Conservation (phyloP, 176 grass and related monocot species). For the Neostapfia colusana region DNA sequence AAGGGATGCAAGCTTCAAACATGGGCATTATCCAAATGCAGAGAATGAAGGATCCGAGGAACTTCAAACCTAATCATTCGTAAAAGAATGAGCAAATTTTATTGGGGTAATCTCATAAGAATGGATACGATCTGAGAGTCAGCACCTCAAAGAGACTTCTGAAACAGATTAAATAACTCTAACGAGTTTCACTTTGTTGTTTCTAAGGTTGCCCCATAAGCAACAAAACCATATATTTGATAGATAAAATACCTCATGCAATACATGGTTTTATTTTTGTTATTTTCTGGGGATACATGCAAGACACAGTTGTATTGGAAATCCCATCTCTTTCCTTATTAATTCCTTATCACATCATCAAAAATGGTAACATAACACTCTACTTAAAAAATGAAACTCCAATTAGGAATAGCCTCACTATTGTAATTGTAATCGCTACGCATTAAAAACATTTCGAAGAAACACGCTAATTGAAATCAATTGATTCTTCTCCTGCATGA, state of each 20-base stretch:
- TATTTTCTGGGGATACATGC: too few species aligned
- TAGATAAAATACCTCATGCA: too few species aligned
- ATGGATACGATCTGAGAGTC: background rate
- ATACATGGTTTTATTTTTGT: too few species aligned
- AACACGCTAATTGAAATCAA: constrained; percentile 38
- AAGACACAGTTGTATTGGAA: too few species aligned
- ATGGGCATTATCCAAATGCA: constrained; percentile 16
- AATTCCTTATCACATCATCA: too few species aligned
- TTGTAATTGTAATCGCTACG: constrained; percentile 1
- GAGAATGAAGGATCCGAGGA: constrained; percentile 18
- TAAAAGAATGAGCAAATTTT: background rate
- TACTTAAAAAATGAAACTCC: too few species aligned
- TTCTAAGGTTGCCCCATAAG: too few species aligned
- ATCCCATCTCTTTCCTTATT: too few species aligned
- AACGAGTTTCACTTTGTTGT: too few species aligned
- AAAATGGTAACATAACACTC: too few species aligned
- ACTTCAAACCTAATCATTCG: constrained; percentile 2
- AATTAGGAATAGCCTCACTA: background rate
- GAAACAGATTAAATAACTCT: background rate
- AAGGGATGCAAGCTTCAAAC: constrained; percentile 1
- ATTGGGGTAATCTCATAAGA: background rate
- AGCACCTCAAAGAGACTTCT: background rate
- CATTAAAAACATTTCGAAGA: constrained; percentile 23
- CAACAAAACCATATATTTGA: too few species aligned
- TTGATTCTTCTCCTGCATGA: constrained; percentile 13